A percentile compares a stretch with the other conserved stretches of the same genome.
Conservation (phyloP, 371 early-diverging fungal species). For the Chytridiales sp. region DNA sequence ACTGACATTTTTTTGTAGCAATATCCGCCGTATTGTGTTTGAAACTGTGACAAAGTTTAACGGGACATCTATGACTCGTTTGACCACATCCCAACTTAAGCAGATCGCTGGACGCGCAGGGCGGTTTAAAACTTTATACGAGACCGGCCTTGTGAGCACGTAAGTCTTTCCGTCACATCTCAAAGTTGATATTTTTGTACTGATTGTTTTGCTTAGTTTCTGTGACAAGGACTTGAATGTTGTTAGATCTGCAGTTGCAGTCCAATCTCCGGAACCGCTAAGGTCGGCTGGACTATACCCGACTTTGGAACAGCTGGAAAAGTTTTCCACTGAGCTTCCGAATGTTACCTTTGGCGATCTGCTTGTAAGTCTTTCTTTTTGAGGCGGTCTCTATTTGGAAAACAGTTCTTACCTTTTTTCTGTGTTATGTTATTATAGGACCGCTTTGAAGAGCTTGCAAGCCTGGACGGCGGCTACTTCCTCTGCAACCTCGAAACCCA, state of each 20-base stretch:
- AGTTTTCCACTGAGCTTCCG: slow-evolving; percentile 74
- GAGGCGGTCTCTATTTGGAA: slow-evolving; percentile 16
- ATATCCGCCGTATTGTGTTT: slow-evolving; percentile 86
- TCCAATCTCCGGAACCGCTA: slow-evolving; percentile 17
- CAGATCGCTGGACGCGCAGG: slow-evolving; percentile 98
- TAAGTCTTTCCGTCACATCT: slow-evolving; percentile 8
- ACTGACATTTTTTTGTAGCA: slow-evolving; percentile 45
- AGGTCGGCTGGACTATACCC: slow-evolving; percentile 79
- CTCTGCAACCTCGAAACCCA: slow-evolving; percentile 71
- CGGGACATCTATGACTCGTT: slow-evolving; percentile 51
- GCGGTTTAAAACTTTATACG: slow-evolving; percentile 61
- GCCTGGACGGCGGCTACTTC: slow-evolving; percentile 68
- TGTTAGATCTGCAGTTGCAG: slow-evolving; percentile 29
- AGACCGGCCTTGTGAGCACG: slow-evolving; percentile 40
- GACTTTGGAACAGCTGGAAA: slow-evolving; percentile 74
- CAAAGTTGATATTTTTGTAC: slow-evolving; percentile 48
- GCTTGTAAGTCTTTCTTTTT: slow-evolving; percentile 43
- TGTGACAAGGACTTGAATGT: slow-evolving; percentile 33
- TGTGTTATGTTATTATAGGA: slow-evolving; percentile 14
- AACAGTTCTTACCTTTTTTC: slow-evolving; percentile 16
- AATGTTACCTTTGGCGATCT: slow-evolving; percentile 61
- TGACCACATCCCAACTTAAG: slow-evolving; percentile 77
- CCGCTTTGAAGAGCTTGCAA: slow-evolving; percentile 65
- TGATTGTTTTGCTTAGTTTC: slow-evolving; percentile 17
- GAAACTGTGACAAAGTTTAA: slow-evolving; percentile 74